Percentiles rank a stretch among this genome's conserved stretches.
Evolutionary conservation across 306 rosid species (phyloP).

Genomic region (Sicyos edulis): DNA sequence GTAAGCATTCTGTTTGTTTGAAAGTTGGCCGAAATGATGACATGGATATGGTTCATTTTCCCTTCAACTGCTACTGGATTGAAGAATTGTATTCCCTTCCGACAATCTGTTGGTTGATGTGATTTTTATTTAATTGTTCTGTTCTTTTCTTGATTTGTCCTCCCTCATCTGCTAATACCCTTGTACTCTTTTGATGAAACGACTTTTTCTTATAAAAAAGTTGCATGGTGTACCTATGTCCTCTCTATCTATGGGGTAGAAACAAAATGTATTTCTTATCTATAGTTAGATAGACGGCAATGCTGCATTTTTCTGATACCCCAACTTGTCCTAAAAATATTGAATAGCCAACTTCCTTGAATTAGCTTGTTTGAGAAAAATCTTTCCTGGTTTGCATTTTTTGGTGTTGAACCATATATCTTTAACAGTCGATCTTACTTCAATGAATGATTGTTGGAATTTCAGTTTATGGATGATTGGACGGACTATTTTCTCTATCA

Average conservation of each 20-base stretch:
- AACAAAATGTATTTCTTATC: background rate
- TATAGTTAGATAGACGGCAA: background rate
- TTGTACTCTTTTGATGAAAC: background rate
- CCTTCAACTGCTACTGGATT: background rate
- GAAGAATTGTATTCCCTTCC: no score
- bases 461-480: background rate
- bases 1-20: slow-evolving; percentile 41
- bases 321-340: background rate
- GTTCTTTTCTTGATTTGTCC: background rate
- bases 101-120: background rate
- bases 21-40: background rate
- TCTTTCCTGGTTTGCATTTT: background rate
- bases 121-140: background rate
- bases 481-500: background rate
- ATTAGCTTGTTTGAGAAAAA: background rate
- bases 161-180: background rate
- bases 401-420: background rate
- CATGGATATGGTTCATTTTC: background rate
- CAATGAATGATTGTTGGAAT: background rate
- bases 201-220: background rate
- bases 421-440: background rate
- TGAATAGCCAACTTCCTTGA: background rate
- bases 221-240: background rate
- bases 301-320: background rate
- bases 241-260: background rate